phyloP scores from a whole-genome alignment of 2,329 filamentous ascomycete genomes.

The Arthrobotrys musiformis region DNA sequence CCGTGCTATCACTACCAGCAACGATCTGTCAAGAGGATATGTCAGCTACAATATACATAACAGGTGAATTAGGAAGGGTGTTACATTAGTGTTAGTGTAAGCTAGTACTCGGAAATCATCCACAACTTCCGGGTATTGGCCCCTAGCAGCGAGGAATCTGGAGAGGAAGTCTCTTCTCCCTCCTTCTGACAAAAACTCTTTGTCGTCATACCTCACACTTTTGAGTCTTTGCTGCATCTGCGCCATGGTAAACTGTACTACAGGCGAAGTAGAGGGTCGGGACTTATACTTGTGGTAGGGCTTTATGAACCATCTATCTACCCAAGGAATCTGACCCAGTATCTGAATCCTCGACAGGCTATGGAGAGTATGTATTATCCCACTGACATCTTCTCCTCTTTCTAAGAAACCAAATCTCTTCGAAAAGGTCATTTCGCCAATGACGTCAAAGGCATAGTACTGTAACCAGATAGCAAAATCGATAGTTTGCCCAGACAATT shows the following conservation, averaged over 20 bases:
- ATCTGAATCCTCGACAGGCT: slow-evolving; percentile 51
- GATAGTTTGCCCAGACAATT: slow-evolving; percentile 60
- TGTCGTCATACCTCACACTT: slow-evolving; percentile 34
- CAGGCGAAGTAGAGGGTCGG: slow-evolving; percentile 23
- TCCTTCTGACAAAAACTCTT: slow-evolving; percentile 46
- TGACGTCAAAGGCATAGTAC: slow-evolving; percentile 61
- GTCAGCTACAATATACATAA: not conserved
- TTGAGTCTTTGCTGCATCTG: slow-evolving; percentile 47
- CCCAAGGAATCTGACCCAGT: slow-evolving; percentile 46
- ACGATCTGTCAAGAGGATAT: slow-evolving; percentile 54
- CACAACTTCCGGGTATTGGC: slow-evolving; percentile 59
- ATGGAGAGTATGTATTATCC: slow-evolving; percentile 60
- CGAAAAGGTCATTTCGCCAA: slow-evolving; percentile 62
- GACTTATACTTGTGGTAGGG: slow-evolving; percentile 40
- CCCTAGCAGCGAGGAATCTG: slow-evolving; percentile 59
- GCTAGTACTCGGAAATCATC: slow-evolving; percentile 47
- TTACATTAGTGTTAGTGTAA: slow-evolving; percentile 49
- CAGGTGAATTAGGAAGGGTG: not conserved
- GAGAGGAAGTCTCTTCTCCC: slow-evolving; percentile 59
- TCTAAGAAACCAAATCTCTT: slow-evolving; percentile 61
- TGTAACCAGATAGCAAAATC: slow-evolving; percentile 58
- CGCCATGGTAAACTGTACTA: slow-evolving; percentile 40
- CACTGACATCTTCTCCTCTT: slow-evolving; percentile 60
- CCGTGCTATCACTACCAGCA: slow-evolving; percentile 64
- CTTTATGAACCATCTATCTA: slow-evolving; percentile 40